These are phyloP conservation scores for Helianthus annuus DNA, from an alignment of 129 eudicot genomes.

Conservation along the genomic window HanXRQr2.0-SUNRISE NC_035444.2:25434261-25434760, in stretches of 20 bases:
- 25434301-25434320: slow-evolving; percentile 36
- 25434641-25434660: slow-evolving; percentile 90
- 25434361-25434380: slow-evolving; percentile 74
- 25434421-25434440: too few species aligned
- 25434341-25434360: slow-evolving; percentile 58
- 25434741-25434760: slow-evolving; percentile 53
- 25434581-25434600: slow-evolving; percentile 47
- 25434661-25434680: slow-evolving; percentile 71
- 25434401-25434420: not conserved
- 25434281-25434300: slow-evolving; percentile 33
- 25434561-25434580: slow-evolving; percentile 9
- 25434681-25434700: slow-evolving; percentile 24
- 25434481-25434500: too few species aligned
- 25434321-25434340: slow-evolving; percentile 33
- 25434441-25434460: too few species aligned
- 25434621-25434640: slow-evolving; percentile 59
- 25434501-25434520: too few species aligned
- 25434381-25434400: slow-evolving; percentile 12
- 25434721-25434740: slow-evolving; percentile 19
- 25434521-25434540: too few species aligned
- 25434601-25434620: slow-evolving; percentile 13
- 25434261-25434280: slow-evolving; percentile 9
- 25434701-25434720: slow-evolving; percentile 29
- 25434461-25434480: too few species aligned
- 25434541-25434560: not conserved